A percentile compares a stretch with the other conserved stretches of the same genome.
phyloP scores from a whole-genome alignment of 2,329 filamentous ascomycete genomes.

The Cercospora beticola region DNA sequence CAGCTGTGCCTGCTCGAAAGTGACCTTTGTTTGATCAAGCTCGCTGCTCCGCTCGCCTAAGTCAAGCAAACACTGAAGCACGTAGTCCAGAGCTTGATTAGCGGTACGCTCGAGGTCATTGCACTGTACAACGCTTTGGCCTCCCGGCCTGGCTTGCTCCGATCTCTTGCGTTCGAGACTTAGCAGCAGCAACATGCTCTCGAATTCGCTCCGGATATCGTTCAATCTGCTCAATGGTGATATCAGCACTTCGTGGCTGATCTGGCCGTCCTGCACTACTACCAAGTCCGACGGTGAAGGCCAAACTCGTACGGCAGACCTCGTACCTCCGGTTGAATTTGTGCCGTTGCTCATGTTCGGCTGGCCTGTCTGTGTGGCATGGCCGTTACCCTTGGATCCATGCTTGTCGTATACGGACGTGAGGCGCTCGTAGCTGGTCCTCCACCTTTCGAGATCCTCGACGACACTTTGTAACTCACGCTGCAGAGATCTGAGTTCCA shows the following conservation, averaged over 20 bases:
- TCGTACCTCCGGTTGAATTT: neutral
- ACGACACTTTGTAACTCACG: neutral
- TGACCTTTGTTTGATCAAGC: neutral
- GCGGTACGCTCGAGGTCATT: neutral
- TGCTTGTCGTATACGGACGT: neutral
- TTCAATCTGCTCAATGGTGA: neutral
- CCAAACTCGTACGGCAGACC: neutral
- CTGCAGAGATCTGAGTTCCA: neutral
- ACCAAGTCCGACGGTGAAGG: neutral
- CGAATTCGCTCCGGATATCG: neutral
- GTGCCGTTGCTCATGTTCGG: neutral
- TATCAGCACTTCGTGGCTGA: neutral
- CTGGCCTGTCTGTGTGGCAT: neutral
- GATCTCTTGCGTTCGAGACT: neutral
- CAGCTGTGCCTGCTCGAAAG: neutral
- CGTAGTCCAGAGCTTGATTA: neutral
- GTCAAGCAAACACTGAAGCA: neutral
- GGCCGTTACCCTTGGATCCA: neutral
- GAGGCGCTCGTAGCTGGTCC: neutral
- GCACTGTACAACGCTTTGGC: neutral
- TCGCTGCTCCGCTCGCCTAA: neutral
- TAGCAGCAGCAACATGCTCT: neutral
- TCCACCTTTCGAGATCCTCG: neutral
- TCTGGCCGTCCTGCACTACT: neutral
- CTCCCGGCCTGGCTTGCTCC: neutral